A percentile compares a stretch with the other conserved stretches of the same genome.
These are phyloP conservation scores for Balakata baccata DNA, from an alignment of 345 rosid species.

Conservation along the genomic window DNA sequence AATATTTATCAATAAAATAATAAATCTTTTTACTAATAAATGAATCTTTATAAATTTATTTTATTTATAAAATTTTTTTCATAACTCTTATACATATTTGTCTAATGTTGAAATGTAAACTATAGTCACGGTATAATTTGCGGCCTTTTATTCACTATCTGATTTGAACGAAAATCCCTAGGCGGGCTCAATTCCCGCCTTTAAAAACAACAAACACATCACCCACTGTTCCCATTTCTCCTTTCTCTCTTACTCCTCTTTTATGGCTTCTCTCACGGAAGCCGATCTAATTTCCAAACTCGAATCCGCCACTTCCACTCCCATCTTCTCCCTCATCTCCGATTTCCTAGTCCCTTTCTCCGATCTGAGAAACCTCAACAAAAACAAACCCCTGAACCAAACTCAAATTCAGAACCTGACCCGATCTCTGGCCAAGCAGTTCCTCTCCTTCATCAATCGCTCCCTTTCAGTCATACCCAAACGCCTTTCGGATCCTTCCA, in stretches of 20 bases:
- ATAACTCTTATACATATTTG: no score
- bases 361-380: slow-evolving; percentile 26
- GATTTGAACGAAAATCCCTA: background rate
- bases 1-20: no score
- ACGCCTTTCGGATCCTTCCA: slow-evolving; percentile 47
- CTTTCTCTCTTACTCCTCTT: background rate
- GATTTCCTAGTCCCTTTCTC: slow-evolving; percentile 56
- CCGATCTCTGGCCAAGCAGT: slow-evolving; percentile 70
- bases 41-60: no score
- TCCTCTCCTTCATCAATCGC: slow-evolving; percentile 69
- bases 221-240: background rate
- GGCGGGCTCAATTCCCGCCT: slow-evolving; percentile 14
- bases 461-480: slow-evolving; percentile 65
- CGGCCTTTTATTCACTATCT: no score
- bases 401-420: slow-evolving; percentile 31
- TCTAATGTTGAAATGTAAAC: no score
- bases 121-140: no score
- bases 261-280: slow-evolving; percentile 52
- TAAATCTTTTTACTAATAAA: no score
- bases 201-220: background rate
- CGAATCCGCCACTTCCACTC: slow-evolving; percentile 37
- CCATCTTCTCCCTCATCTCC: slow-evolving; percentile 48
- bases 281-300: slow-evolving; percentile 43
- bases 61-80: no score
- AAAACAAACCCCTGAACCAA: slow-evolving; percentile 13